Evolutionary conservation across 192 early-diverging fungal genomes (phyloP).

Genomic region (Lobosporangium transversale): DNA sequence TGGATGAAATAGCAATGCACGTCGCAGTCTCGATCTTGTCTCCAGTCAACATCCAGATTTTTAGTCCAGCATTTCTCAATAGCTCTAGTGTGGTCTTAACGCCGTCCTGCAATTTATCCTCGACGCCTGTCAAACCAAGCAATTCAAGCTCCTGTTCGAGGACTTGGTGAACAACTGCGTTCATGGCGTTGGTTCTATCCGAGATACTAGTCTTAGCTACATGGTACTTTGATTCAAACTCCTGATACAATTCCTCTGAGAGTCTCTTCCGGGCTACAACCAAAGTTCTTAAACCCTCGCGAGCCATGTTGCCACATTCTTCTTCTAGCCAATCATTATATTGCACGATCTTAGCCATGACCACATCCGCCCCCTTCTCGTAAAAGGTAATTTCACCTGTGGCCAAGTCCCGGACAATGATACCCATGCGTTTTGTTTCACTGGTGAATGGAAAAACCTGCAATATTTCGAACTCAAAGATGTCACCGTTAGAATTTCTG

Average conservation of each 20-base stretch:
- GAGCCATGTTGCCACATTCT: slow-evolving; percentile 96
- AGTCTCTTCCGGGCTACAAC: slow-evolving; percentile 90
- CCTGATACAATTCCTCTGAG: slow-evolving; percentile 73
- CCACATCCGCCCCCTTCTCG: slow-evolving; percentile 94
- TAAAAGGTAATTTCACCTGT: slow-evolving; percentile 87
- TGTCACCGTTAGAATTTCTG: slow-evolving; percentile 62
- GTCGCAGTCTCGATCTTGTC: slow-evolving; percentile 98
- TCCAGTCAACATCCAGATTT: slow-evolving; percentile 98
- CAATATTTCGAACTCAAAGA: slow-evolving; percentile 79
- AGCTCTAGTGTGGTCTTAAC: slow-evolving; percentile 90
- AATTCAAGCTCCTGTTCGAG: slow-evolving; percentile 91
- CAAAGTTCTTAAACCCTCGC: slow-evolving; percentile 93
- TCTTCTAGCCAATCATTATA: slow-evolving; percentile 98
- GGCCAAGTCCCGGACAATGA: slow-evolving; percentile 76
- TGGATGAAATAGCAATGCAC: slow-evolving; percentile 93
- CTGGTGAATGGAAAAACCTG: slow-evolving; percentile 99
- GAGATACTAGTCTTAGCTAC: slow-evolving; percentile 78
- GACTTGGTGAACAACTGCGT: slow-evolving; percentile 68
- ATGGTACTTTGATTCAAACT: slow-evolving; percentile 70
- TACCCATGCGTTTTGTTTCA: slow-evolving; percentile 98
- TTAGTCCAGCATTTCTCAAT: slow-evolving; percentile 89
- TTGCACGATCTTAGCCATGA: slow-evolving; percentile 89
- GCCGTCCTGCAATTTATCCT: slow-evolving; percentile 95
- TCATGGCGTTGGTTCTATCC: slow-evolving; percentile 76
- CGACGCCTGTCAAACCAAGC: slow-evolving; percentile 93